Percentiles rank a stretch among this genome's conserved stretches.
phyloP scores from a whole-genome alignment of 352 stramenopile genomes.

The Phytophthora pseudosyringae region DNA sequence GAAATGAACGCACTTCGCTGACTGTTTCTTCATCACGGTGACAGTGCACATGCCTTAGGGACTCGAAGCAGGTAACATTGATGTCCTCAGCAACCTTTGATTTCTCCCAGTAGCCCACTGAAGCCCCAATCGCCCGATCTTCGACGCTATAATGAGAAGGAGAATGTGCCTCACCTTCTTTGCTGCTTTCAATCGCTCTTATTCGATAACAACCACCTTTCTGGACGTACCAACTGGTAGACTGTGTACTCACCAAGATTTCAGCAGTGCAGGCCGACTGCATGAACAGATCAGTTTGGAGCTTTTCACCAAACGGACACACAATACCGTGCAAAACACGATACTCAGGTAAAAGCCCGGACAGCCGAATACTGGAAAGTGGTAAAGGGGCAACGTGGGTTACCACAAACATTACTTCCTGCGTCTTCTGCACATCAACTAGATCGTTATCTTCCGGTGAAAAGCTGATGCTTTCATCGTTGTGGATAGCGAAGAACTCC shows the following conservation, averaged over 20 bases:
- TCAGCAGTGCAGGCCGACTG: conserved; percentile 31
- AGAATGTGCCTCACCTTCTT: background rate
- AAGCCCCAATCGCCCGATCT: conserved; percentile 18
- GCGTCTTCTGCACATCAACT: background rate
- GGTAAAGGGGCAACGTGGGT: conserved; percentile 40
- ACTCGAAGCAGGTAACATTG: conserved; percentile 19
- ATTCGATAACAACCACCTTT: conserved; percentile 48
- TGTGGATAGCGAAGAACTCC: conserved; percentile 29
- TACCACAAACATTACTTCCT: conserved; percentile 33
- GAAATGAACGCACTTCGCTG: conserved; percentile 2
- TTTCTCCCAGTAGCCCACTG: conserved; percentile 20
- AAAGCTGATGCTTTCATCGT: conserved; percentile 12
- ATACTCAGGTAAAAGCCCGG: conserved; percentile 33
- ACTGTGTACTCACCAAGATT: conserved; percentile 36
- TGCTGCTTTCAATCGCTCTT: conserved; percentile 17
- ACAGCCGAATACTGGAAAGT: conserved; percentile 11
- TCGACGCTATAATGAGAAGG: conserved; percentile 12
- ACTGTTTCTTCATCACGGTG: background rate
- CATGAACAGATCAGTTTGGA: conserved; percentile 14
- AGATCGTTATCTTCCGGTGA: conserved; percentile 3
- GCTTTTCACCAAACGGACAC: conserved; percentile 25
- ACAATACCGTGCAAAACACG: conserved; percentile 46
- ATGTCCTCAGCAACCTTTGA: background rate
- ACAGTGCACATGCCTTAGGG: background rate
- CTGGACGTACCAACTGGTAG: conserved; percentile 40